Evolutionary conservation across 2,329 filamentous ascomycete genomes (phyloP).

Genomic region (Ceratocystis destructans): DNA sequence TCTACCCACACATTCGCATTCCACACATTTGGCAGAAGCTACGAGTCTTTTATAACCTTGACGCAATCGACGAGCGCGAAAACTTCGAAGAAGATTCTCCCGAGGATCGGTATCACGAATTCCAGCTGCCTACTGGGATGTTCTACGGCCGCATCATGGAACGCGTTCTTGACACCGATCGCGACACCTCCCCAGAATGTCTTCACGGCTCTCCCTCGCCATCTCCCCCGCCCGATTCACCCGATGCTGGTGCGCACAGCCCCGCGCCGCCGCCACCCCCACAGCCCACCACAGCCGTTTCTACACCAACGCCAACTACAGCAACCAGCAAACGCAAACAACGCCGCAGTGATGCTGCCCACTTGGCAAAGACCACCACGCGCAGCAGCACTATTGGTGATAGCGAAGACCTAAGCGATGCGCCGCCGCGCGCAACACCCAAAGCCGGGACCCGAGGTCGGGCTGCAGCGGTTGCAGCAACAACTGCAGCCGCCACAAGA

Average conservation of each 20-base stretch:
- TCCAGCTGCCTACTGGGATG: constrained; percentile 41
- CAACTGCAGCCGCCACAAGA: constrained; percentile 22
- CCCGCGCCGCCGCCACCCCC: constrained; percentile 1
- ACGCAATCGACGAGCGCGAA: constrained; percentile 74
- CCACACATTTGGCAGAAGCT: constrained; percentile 88
- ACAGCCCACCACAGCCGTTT: background rate
- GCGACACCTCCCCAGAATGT: constrained; percentile 13
- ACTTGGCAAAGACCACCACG: constrained; percentile 10
- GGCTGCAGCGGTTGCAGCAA: background rate
- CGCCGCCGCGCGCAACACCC: constrained; percentile 28
- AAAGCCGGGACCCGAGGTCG: constrained; percentile 4
- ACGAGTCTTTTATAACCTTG: constrained; percentile 67
- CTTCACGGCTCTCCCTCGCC: constrained; percentile 21
- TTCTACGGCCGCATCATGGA: constrained; percentile 31
- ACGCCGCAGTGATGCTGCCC: constrained; percentile 1
- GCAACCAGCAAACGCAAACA: constrained; percentile 25
- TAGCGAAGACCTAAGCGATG: constrained; percentile 35
- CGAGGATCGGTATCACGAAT: constrained; percentile 50
- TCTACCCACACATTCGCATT: constrained; percentile 68
- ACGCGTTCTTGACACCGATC: constrained; percentile 24
- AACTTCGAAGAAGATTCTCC: constrained; percentile 47
- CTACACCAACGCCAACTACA: background rate
- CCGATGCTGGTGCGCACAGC: background rate
- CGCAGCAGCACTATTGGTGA: constrained; percentile 38
- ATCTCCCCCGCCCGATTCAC: constrained; percentile 22